Evolutionary conservation across 225 moss, liverwort and hornwort species (phyloP), one percentile per base, ranked within the genome.

Genomic region (Pleurozium schreberi): DNA sequence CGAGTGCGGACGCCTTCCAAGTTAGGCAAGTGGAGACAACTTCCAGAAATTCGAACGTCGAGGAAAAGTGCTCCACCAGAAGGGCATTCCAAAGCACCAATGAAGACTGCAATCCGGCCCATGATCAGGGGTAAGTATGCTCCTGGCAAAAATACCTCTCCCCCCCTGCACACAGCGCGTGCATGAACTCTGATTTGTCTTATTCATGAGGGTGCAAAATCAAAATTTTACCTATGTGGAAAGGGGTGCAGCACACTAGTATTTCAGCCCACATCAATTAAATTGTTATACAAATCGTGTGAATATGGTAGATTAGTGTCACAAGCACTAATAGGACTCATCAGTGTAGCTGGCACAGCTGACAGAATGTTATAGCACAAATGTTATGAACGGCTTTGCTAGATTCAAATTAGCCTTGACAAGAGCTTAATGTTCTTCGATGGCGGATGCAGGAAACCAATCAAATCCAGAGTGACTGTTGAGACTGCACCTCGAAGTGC

Each of bases 391-490:
- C 30, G 55, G 31, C 75, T 55, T 59, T 27, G 66, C 59, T 28
- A 88, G 71, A 84, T 84, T 74, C 34, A 67, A 74, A 75, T 81
- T 78, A 9, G 18, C 40, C 33, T 80, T 87, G 65, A 80, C 83
- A 73, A 18, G 30, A 36, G 47, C 59, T 62, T 25, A 40, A 69
- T 83, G 64, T 27, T 52, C 62, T 75, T 66, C 63, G 15, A 76
- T 89, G 65, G 67, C 45, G 73, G 75, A 80, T 87, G 92, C 92
- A 93, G 93, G 75, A 79, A 57, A 69, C 80, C 73, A 52, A 67
- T 61, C 42, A 91, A 82, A 73, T 52, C 84, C 78, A 85, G 73
- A 59, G 85, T 34, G 28, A 19, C 63, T 89, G 38, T 80, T 40
- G 74, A 86, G 52, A 73, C 64, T n/a, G 36, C 77, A 57, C 82